A percentile compares a stretch with the other conserved stretches of the same genome.
phyloP scores from a whole-genome alignment of 768 basidiomycete genomes.

The Lentinula sp. region DNA sequence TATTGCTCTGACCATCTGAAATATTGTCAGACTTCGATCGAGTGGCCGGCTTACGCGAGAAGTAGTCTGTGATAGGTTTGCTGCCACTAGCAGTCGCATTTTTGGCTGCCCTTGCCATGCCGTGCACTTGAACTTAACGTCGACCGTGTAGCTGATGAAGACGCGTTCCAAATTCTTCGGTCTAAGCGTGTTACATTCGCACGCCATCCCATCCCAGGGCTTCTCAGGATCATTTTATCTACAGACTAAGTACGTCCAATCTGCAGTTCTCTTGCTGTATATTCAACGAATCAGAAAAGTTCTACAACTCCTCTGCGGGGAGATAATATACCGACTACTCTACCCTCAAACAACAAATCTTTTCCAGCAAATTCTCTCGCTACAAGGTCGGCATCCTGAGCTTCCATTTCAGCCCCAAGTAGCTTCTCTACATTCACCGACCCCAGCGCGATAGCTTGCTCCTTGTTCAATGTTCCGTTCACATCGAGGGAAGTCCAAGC shows the following conservation, averaged over 20 bases:
- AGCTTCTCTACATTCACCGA: slow-evolving; percentile 38
- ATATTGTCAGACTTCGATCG: slow-evolving; percentile 14
- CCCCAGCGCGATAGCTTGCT: slow-evolving; percentile 40
- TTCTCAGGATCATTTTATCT: too few species aligned
- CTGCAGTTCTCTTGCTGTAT: too few species aligned
- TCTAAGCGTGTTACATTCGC: neutral
- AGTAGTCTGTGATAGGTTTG: slow-evolving; percentile 42
- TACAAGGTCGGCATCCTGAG: slow-evolving; percentile 47
- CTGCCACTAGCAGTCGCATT: slow-evolving; percentile 16
- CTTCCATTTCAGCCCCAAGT: slow-evolving; percentile 28
- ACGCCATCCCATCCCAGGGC: neutral
- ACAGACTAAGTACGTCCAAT: too few species aligned
- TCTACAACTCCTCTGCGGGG: slow-evolving; percentile 14
- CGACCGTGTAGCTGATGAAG: neutral
- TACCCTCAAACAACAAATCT: slow-evolving; percentile 38
- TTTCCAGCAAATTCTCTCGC: slow-evolving; percentile 38
- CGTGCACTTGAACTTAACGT: neutral
- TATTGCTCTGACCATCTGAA: slow-evolving; percentile 4
- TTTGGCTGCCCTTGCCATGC: slow-evolving; percentile 22
- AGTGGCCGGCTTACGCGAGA: slow-evolving; percentile 24
- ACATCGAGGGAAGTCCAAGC: slow-evolving; percentile 60
- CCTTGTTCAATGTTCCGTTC: slow-evolving; percentile 31
- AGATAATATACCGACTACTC: slow-evolving; percentile 51
- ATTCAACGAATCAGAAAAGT: neutral
- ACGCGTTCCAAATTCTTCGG: neutral